Conservation (phyloP, 345 rosid species). For the Aegle marmelos region DNA sequence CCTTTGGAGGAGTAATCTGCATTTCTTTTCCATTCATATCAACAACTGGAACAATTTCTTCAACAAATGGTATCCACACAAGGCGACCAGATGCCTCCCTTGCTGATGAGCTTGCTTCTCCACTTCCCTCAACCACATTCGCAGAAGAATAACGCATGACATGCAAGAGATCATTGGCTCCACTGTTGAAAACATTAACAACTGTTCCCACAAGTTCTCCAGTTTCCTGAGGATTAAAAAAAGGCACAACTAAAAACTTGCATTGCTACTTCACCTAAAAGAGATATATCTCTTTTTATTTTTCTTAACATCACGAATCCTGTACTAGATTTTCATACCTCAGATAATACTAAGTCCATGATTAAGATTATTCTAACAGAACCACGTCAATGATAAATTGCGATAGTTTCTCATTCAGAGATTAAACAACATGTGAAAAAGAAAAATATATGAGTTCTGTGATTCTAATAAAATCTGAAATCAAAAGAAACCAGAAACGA, state of each 20-base stretch:
- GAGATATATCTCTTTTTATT: neutral
- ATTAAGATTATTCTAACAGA: neutral
- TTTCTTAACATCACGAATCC: neutral
- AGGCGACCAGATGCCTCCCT: constrained; percentile 41
- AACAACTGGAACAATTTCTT: constrained; percentile 84
- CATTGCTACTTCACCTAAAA: neutral
- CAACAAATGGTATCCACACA: constrained; percentile 86
- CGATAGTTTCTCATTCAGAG: neutral
- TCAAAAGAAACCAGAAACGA: neutral
- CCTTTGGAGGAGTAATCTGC: constrained; percentile 82
- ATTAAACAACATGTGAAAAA: neutral
- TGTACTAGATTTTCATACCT: neutral
- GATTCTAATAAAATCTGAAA: neutral
- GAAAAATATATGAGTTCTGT: neutral
- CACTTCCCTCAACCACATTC: constrained; percentile 30
- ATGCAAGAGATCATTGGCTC: constrained; percentile 77
- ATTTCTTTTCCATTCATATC: constrained; percentile 66
- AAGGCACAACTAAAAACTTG: neutral
- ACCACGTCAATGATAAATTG: neutral
- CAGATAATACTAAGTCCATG: neutral
- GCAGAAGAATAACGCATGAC: constrained; percentile 55
- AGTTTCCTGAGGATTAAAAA: constrained; percentile 47
- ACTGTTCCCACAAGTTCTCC: constrained; percentile 79
- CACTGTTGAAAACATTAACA: constrained; percentile 67
- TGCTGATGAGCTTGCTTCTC: constrained; percentile 33